Percentiles rank a stretch among this genome's conserved stretches.
phyloP scores from a whole-genome alignment of 352 stramenopile species.

The Phytophthora tentaculata region DNA sequence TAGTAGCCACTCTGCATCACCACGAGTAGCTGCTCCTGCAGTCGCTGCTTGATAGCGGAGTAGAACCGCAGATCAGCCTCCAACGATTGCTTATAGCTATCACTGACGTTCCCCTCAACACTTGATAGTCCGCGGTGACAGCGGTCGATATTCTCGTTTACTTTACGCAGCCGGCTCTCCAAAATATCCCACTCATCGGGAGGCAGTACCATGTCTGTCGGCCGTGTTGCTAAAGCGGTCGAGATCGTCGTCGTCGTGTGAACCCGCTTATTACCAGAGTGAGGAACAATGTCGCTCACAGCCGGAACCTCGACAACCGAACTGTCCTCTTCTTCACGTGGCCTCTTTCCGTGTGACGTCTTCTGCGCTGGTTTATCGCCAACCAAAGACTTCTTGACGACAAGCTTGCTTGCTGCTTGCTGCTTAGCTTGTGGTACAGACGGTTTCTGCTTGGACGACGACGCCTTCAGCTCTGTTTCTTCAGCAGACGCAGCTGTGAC shows the following conservation, averaged over 20 bases:
- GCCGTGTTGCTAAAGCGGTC: slow-evolving; percentile 48
- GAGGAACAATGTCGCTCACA: slow-evolving; percentile 50
- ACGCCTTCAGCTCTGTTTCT: slow-evolving; percentile 23
- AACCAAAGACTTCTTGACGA: slow-evolving; percentile 6
- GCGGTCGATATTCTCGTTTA: slow-evolving; percentile 75
- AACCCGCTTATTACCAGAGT: slow-evolving; percentile 57
- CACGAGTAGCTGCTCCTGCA: slow-evolving; percentile 75
- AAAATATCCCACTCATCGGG: slow-evolving; percentile 74
- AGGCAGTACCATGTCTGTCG: slow-evolving; percentile 50
- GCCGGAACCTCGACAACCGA: slow-evolving; percentile 55
- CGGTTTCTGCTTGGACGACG: slow-evolving; percentile 13
- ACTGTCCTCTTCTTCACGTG: slow-evolving; percentile 35
- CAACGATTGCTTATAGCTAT: slow-evolving; percentile 62
- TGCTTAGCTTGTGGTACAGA: slow-evolving; percentile 11
- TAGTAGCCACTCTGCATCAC: slow-evolving; percentile 74
- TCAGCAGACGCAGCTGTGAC: background rate
- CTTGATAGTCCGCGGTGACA: slow-evolving; percentile 60
- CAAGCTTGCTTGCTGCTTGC: slow-evolving; percentile 11
- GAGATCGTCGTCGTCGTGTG: slow-evolving; percentile 51
- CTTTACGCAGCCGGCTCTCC: slow-evolving; percentile 64
- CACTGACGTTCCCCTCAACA: slow-evolving; percentile 52
- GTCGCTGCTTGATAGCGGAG: slow-evolving; percentile 72
- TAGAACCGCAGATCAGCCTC: slow-evolving; percentile 75
- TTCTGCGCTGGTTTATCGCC: slow-evolving; percentile 1
- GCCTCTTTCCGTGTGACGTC: slow-evolving; percentile 37